These are phyloP conservation scores for Lactarius trivialis DNA, from an alignment of 768 basidiomycete genomes.

Conservation along the genomic window DNA sequence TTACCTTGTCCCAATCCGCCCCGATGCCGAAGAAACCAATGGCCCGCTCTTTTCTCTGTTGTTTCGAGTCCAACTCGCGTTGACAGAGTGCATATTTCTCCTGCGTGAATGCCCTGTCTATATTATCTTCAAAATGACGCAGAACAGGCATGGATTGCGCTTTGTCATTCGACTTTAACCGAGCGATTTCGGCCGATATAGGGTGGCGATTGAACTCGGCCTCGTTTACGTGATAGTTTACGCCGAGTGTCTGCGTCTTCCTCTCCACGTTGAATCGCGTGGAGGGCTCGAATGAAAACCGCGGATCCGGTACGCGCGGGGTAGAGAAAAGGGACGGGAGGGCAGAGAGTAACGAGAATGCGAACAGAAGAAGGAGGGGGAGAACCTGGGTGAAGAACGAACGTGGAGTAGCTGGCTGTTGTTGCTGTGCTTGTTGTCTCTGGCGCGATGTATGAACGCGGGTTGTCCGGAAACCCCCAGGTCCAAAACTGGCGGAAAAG, in stretches of 20 bases:
- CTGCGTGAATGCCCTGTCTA: conserved; percentile 72
- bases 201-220: conserved; percentile 74
- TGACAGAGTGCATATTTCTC: conserved; percentile 69
- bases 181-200: conserved; percentile 66
- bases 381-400: conserved; percentile 70
- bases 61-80: conserved; percentile 55
- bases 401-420: conserved; percentile 44
- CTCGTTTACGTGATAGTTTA: conserved; percentile 81
- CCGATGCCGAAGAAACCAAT: conserved; percentile 87
- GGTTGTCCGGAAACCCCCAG: conserved; percentile 73
- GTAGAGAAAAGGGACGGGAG: conserved; percentile 71
- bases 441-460: conserved; percentile 43
- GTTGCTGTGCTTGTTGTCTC: conserved; percentile 31
- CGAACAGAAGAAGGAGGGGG: conserved; percentile 78
- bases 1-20: conserved; percentile 88
- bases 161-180: conserved; percentile 25
- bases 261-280: conserved; percentile 63
- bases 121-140: conserved; percentile 63
- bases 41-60: conserved; percentile 67
- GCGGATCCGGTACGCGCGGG: conserved; percentile 66
- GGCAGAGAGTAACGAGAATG: conserved; percentile 75
- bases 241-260: conserved; percentile 58
- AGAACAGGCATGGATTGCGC: conserved; percentile 29
- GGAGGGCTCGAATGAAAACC: conserved; percentile 61
- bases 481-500: conserved; percentile 74